A percentile compares a stretch with the other conserved stretches of the same genome.
phyloP scores from a whole-genome alignment of 2,329 filamentous ascomycete species.

The Aspergillus calidoustus region DNA sequence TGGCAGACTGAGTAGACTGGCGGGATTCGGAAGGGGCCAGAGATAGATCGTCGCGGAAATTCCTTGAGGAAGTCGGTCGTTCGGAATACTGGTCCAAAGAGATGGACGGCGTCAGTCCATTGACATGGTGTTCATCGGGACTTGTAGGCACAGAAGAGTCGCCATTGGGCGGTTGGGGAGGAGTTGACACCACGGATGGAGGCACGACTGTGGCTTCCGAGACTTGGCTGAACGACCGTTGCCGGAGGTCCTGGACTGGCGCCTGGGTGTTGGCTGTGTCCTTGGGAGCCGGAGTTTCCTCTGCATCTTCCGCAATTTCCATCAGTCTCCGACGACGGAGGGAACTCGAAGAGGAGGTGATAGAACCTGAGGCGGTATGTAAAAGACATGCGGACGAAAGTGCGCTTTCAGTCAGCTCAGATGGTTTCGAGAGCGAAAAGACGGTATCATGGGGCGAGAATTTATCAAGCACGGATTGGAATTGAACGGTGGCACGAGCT shows the following conservation, averaged over 20 bases:
- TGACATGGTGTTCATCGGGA: slow-evolving; percentile 16
- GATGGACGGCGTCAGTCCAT: slow-evolving; percentile 19
- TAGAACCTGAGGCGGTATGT: slow-evolving; percentile 84
- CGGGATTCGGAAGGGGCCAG: slow-evolving; percentile 41
- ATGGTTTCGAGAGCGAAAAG: slow-evolving; percentile 74
- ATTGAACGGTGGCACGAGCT: slow-evolving; percentile 81
- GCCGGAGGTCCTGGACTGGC: slow-evolving; percentile 26
- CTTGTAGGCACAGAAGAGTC: slow-evolving; percentile 20
- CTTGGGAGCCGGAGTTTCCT: slow-evolving; percentile 71
- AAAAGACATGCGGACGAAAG: slow-evolving; percentile 87
- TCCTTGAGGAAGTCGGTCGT: slow-evolving; percentile 26
- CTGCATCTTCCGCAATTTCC: slow-evolving; percentile 92
- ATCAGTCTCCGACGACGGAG: slow-evolving; percentile 76
- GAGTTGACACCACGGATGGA: slow-evolving; percentile 26
- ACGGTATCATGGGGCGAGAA: slow-evolving; percentile 87
- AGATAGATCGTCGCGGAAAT: slow-evolving; percentile 40
- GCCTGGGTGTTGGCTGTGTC: slow-evolving; percentile 44
- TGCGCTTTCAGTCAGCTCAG: slow-evolving; percentile 84
- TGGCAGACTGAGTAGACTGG: slow-evolving; percentile 46
- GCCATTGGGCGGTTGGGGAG: slow-evolving; percentile 23
- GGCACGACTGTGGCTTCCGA: slow-evolving; percentile 43
- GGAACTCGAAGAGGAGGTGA: slow-evolving; percentile 82
- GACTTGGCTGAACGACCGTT: slow-evolving; percentile 36
- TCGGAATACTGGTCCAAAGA: slow-evolving; percentile 25
- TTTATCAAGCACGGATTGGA: slow-evolving; percentile 63